Percentiles rank a stretch among this genome's conserved stretches.
These are phyloP conservation scores for Mucor indicus DNA, from an alignment of 371 early-diverging fungal genomes.

Conservation along the genomic window DNA sequence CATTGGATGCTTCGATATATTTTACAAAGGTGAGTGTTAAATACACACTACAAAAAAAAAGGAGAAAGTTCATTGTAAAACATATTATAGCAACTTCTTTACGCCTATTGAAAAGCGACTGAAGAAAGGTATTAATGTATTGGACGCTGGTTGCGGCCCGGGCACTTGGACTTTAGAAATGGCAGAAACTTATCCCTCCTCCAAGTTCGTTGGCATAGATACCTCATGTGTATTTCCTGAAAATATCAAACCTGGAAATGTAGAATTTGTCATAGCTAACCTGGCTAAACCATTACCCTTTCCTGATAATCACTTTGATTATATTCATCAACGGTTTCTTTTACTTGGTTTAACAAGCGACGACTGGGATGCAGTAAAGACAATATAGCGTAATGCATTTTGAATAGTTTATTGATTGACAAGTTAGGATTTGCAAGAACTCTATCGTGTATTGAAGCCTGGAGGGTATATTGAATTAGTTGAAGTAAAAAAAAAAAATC, in stretches of 20 bases:
- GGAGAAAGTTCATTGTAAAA: too few species aligned
- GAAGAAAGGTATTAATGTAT: slow-evolving; percentile 8
- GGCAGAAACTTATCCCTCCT: slow-evolving; percentile 31
- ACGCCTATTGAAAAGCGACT: too few species aligned
- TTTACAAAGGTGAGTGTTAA: too few species aligned
- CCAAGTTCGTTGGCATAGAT: slow-evolving; percentile 39
- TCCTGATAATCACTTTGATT: slow-evolving; percentile 33
- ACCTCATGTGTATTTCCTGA: slow-evolving; percentile 21
- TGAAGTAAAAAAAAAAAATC: slow-evolving; percentile 33
- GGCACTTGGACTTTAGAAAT: slow-evolving; percentile 48
- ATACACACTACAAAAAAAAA: too few species aligned
- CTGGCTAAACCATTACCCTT: slow-evolving; percentile 27
- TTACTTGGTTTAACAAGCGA: too few species aligned
- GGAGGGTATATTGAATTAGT: slow-evolving; percentile 47
- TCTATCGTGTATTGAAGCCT: slow-evolving; percentile 35
- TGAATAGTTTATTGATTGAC: too few species aligned
- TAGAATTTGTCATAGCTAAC: slow-evolving; percentile 1
- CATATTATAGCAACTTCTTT: too few species aligned
- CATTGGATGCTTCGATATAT: too few species aligned
- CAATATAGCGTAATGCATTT: too few species aligned
- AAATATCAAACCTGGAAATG: slow-evolving; percentile 38
- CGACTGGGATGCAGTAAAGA: too few species aligned
- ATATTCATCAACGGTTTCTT: slow-evolving; percentile 39
- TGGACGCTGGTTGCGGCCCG: slow-evolving; percentile 37
- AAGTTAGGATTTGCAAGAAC: slow-evolving; percentile 30